phyloP scores from a whole-genome alignment of 805 yeast species.

The Starmerella apicola region DNA sequence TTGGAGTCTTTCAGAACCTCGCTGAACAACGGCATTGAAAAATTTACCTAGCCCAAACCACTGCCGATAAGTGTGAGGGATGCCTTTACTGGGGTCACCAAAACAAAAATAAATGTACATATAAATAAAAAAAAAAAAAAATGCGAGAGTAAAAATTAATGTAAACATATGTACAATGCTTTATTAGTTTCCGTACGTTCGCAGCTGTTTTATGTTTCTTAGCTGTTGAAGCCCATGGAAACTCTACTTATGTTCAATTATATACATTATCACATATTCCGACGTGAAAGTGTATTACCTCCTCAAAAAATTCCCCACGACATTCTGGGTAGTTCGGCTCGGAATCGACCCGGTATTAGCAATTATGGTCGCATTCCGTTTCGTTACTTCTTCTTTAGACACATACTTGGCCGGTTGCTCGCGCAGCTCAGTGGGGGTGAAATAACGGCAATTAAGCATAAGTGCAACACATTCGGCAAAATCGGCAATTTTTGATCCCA shows the following conservation, averaged over 20 bases:
- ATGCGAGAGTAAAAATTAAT: no score
- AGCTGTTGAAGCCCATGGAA: no score
- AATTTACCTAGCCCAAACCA: slow-evolving; percentile 1
- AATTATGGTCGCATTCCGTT: slow-evolving; percentile 42
- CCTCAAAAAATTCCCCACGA: slow-evolving; percentile 17
- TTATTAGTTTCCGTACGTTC: no score
- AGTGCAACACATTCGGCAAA: slow-evolving; percentile 51
- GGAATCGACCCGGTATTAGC: slow-evolving; percentile 50
- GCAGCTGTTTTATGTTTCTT: no score
- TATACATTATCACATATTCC: no score
- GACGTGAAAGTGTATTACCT: slow-evolving; percentile 1
- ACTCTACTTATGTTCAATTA: no score
- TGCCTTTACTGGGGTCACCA: no score
- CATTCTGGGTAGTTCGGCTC: slow-evolving; percentile 59
- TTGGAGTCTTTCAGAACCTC: slow-evolving; percentile 21
- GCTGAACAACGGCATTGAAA: slow-evolving; percentile 12
- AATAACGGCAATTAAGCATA: slow-evolving; percentile 38
- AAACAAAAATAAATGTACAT: no score
- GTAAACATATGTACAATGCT: no score
- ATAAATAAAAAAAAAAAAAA: no score
- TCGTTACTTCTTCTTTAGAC: slow-evolving; percentile 43
- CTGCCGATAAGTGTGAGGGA: no score
- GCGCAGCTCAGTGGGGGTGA: slow-evolving; percentile 16
- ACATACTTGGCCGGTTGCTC: slow-evolving; percentile 19
- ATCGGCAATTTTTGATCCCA: no score